Conservation (phyloP, 2,329 filamentous ascomycete genomes). For the Intubia oerlemansii region DNA sequence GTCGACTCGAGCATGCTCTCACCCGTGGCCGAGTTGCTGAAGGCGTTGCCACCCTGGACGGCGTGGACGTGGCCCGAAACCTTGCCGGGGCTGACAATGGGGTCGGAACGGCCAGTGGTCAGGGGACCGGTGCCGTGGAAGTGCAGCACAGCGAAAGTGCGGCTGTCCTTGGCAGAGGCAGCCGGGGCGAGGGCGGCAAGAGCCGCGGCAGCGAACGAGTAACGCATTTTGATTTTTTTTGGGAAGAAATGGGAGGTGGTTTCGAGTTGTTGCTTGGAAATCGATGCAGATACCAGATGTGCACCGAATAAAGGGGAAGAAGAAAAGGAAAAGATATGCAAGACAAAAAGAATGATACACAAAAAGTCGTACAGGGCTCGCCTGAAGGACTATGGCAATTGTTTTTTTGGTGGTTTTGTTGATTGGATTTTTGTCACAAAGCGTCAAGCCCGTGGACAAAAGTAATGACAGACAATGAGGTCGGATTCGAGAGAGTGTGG, state of each 20-base stretch:
- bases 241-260: not conserved
- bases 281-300: not conserved
- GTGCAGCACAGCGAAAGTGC: slow-evolving; percentile 46
- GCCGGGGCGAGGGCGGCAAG: slow-evolving; percentile 13
- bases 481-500: too few relatives aligned
- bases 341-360: too few relatives aligned
- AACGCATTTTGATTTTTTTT: slow-evolving; percentile 1
- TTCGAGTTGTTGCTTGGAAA: too few relatives aligned
- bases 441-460: too few relatives aligned
- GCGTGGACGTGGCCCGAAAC: slow-evolving; percentile 44
- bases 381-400: too few relatives aligned
- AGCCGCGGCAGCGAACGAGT: slow-evolving; percentile 5
- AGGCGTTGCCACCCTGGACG: slow-evolving; percentile 49
- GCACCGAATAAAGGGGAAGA: too few relatives aligned
- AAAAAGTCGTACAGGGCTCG: too few relatives aligned
- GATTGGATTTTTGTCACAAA: too few relatives aligned
- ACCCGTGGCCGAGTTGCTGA: slow-evolving; percentile 39
- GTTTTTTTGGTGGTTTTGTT: too few relatives aligned
- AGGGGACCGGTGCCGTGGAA: slow-evolving; percentile 46
- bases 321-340: too few relatives aligned
- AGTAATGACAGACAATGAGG: too few relatives aligned
- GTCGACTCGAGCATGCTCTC: slow-evolving; percentile 34
- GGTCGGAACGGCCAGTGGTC: slow-evolving; percentile 40
- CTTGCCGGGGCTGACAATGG: slow-evolving; percentile 41
- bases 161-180: slow-evolving; percentile 20